phyloP scores from a whole-genome alignment of 805 yeast genomes.

The Lipomyces mesembrius region DNA sequence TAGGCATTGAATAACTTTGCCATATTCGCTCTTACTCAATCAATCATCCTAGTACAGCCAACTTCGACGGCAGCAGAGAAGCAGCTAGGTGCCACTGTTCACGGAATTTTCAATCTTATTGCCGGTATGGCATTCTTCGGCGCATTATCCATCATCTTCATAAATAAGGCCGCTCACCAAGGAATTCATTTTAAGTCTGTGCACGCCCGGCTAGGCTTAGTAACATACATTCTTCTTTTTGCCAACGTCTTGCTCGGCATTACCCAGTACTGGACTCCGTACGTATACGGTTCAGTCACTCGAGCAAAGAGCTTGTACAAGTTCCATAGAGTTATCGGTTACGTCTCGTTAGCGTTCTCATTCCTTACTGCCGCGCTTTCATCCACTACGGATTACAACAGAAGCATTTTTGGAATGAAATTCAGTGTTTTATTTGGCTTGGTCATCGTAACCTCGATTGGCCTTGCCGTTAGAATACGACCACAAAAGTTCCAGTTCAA shows the following conservation, averaged over 20 bases:
- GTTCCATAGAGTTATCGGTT: conserved; percentile 43
- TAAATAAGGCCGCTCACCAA: conserved; percentile 40
- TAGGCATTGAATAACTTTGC: conserved; percentile 39
- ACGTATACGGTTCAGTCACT: conserved; percentile 40
- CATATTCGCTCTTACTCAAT: conserved; percentile 39
- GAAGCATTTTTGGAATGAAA: conserved; percentile 20
- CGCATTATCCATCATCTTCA: conserved; percentile 38
- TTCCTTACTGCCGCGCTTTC: conserved; percentile 16
- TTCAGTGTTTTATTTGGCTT: conserved; percentile 19
- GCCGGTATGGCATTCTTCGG: conserved; percentile 30
- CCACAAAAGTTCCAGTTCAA: conserved; percentile 31
- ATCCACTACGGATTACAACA: conserved; percentile 27
- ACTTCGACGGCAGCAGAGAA: conserved; percentile 37
- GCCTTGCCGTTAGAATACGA: conserved; percentile 31
- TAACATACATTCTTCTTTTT: conserved; percentile 36
- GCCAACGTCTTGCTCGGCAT: conserved; percentile 38
- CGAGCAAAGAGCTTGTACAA: conserved; percentile 42
- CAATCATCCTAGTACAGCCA: conserved; percentile 41
- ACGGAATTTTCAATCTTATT: conserved; percentile 40
- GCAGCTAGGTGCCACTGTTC: conserved; percentile 39
- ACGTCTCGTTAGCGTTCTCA: conserved; percentile 25
- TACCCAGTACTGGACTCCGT: conserved; percentile 42
- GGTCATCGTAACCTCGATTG: conserved; percentile 18
- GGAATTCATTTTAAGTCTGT: conserved; percentile 40
- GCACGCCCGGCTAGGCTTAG: conserved; percentile 42